Conservation (phyloP, 1,284 basidiomycete genomes). For the Phlebopus sp. region DNA sequence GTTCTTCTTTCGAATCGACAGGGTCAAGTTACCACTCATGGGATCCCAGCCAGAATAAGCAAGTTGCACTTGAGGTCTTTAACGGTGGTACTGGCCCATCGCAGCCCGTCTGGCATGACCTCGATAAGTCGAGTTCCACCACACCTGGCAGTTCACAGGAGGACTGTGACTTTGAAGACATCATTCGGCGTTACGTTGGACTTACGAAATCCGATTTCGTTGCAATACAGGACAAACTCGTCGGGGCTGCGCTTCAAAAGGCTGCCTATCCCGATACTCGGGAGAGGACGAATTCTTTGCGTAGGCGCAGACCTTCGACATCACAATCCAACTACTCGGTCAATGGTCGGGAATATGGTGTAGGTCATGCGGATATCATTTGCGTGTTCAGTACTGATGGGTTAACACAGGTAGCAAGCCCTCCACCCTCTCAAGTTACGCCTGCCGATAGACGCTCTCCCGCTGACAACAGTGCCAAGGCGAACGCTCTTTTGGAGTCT, state of each 20-base stretch:
- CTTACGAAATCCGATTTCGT: constrained; percentile 66
- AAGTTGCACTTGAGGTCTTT: constrained; percentile 52
- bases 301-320: constrained; percentile 72
- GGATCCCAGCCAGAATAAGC: constrained; percentile 57
- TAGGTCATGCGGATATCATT: constrained; percentile 32
- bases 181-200: constrained; percentile 60
- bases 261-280: constrained; percentile 52
- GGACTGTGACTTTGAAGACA: constrained; percentile 63
- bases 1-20: constrained; percentile 71
- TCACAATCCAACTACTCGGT: constrained; percentile 72
- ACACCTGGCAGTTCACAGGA: constrained; percentile 49
- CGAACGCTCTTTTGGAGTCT: constrained; percentile 63
- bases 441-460: constrained; percentile 31
- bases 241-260: constrained; percentile 57
- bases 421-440: constrained; percentile 34
- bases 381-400: constrained; percentile 8
- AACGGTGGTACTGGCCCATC: constrained; percentile 42
- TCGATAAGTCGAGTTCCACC: constrained; percentile 48
- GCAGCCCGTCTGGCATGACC: constrained; percentile 60
- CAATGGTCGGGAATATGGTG: constrained; percentile 49
- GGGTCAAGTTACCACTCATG: constrained; percentile 83
- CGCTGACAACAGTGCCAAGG: constrained; percentile 51
- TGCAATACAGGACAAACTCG: constrained; percentile 69
- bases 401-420: constrained; percentile 50
- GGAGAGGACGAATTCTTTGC: constrained; percentile 55